These are phyloP conservation scores for Leishmania tarentolae DNA, from an alignment of 208 protist genomes.

Conservation along the genomic window DNA sequence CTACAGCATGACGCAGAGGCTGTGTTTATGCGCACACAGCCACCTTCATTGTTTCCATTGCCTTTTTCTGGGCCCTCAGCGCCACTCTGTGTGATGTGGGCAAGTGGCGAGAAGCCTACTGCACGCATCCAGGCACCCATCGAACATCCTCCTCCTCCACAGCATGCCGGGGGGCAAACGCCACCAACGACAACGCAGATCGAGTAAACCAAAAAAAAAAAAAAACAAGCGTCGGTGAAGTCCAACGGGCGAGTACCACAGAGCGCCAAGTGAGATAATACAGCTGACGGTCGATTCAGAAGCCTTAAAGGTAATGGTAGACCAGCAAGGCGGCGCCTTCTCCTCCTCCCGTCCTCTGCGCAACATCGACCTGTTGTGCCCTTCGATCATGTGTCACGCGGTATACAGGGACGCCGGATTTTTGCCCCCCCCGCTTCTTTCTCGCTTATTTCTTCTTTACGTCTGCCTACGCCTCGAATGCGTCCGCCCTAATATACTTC, in stretches of 20 bases:
- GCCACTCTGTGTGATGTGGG: background rate
- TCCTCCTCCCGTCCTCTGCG: background rate
- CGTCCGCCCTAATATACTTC: constrained; percentile 63
- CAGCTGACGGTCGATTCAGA: too few species aligned
- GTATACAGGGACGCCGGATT: background rate
- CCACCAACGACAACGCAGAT: background rate
- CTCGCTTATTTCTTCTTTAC: background rate
- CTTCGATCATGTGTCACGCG: background rate
- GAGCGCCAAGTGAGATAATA: background rate
- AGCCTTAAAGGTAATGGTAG: background rate
- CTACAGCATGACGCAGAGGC: background rate
- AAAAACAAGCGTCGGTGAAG: background rate
- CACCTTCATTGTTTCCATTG: too few species aligned
- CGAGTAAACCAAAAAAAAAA: background rate
- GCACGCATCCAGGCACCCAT: background rate
- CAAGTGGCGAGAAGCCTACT: background rate
- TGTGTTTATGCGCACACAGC: background rate
- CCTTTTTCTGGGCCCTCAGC: background rate
- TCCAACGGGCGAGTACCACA: background rate
- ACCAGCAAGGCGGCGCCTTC: background rate
- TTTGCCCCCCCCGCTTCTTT: background rate
- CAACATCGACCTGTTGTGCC: background rate
- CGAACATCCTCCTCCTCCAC: background rate
- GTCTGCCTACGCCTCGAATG: constrained; percentile 52
- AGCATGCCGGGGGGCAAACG: background rate